Evolutionary conservation across 345 rosid genomes (phyloP).

Genomic region (Physaria fendleri): DNA sequence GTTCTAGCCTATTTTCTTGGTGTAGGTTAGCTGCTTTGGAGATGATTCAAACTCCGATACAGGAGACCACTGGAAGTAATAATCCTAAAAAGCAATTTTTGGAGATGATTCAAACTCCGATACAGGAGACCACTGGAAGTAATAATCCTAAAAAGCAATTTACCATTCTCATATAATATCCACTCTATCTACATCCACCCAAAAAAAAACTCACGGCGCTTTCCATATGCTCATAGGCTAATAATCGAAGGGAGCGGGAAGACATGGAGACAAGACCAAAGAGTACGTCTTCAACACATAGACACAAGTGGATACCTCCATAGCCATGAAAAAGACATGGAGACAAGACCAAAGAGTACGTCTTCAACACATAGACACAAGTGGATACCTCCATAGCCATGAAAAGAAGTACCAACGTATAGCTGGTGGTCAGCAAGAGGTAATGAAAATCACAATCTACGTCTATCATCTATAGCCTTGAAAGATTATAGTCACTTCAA

Average conservation of each 20-base stretch:
- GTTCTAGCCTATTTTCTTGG: background rate
- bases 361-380: constrained; percentile 91
- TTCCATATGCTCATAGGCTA: constrained; percentile 43
- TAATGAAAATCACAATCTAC: constrained; percentile 14
- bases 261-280: constrained; percentile 90
- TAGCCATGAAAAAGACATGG: constrained; percentile 97
- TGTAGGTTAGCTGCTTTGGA: constrained; percentile 95
- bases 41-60: constrained; percentile 89
- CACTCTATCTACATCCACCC: background rate
- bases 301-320: constrained; percentile 94
- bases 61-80: constrained; percentile 95
- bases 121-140: constrained; percentile 98
- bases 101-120: constrained; percentile 91
- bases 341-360: constrained; percentile 88
- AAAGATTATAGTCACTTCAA: background rate
- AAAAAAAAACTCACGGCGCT: background rate
- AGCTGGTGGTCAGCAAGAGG: constrained; percentile 99
- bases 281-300: constrained; percentile 83
- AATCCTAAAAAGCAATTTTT: constrained; percentile 36
- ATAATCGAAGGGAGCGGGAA: constrained; percentile 87
- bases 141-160: constrained; percentile 19
- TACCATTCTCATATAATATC: background rate
- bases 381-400: constrained; percentile 93
- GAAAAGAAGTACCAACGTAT: constrained; percentile 94
- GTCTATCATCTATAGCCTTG: background rate